Evolutionary conservation across 2,329 filamentous ascomycete species (phyloP).

Genomic region (Fusarium nanum): DNA sequence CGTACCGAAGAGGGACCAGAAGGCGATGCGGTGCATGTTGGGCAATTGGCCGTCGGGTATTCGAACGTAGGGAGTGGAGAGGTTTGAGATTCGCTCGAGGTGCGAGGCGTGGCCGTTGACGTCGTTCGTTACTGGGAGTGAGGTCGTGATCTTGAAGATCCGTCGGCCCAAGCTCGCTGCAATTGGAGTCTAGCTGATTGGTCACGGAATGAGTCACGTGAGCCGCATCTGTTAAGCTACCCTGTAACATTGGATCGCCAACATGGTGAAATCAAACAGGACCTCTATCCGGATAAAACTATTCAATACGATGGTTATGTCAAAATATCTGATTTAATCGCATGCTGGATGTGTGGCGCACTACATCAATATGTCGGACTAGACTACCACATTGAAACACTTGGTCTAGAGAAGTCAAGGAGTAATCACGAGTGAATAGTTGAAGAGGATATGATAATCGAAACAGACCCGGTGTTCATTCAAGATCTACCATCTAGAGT

Average conservation of each 20-base stretch:
- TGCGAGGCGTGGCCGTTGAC: conserved; percentile 37
- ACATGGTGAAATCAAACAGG: neutral
- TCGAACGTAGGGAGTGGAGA: conserved; percentile 24
- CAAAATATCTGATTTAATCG: neutral
- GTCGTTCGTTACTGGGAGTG: conserved; percentile 43
- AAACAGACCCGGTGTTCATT: neutral
- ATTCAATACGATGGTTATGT: neutral
- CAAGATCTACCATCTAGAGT: conserved; percentile 26
- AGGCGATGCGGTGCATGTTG: conserved; percentile 75
- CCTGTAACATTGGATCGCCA: conserved; percentile 5
- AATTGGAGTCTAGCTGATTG: conserved; percentile 46
- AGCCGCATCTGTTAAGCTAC: neutral
- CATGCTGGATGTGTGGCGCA: rapidly evolving
- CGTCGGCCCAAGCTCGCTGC: conserved; percentile 42
- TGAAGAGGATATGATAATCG: too few species aligned
- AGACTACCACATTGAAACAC: too few species aligned
- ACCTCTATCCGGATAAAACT: neutral
- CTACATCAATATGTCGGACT: rapidly evolving
- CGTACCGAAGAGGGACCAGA: conserved; percentile 91
- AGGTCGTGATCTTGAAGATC: conserved; percentile 47
- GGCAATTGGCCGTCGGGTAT: conserved; percentile 44
- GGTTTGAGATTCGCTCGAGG: conserved; percentile 36
- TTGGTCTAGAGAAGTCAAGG: neutral
- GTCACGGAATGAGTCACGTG: conserved; percentile 42
- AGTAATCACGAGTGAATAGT: too few species aligned